Percentiles rank a stretch among this genome's conserved stretches.
Evolutionary conservation across 2,329 filamentous ascomycete species (phyloP).

Genomic region (Talaromyces sp.): DNA sequence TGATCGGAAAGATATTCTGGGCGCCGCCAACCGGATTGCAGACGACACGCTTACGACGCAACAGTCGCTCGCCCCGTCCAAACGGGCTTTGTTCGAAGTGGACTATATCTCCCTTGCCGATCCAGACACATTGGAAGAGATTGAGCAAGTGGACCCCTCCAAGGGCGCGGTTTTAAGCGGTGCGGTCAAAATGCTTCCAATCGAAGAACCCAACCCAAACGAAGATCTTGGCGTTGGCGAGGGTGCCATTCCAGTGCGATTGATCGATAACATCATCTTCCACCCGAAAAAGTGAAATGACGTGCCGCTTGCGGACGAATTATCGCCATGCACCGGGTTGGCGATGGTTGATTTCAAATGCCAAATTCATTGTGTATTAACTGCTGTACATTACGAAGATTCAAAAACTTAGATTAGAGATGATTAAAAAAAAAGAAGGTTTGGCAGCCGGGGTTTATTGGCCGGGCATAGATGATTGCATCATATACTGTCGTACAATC

Average conservation of each 20-base stretch:
- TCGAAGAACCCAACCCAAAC: conserved; percentile 63
- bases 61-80: conserved; percentile 50
- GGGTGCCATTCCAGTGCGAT: conserved; percentile 68
- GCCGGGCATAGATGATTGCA: neutral
- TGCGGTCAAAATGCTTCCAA: conserved; percentile 80
- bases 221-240: conserved; percentile 69
- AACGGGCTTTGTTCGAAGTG: conserved; percentile 70
- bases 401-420: neutral
- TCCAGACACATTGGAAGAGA: conserved; percentile 73
- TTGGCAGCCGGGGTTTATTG: neutral
- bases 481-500: neutral
- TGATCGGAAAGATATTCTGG: conserved; percentile 63
- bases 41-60: conserved; percentile 57
- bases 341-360: neutral
- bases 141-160: conserved; percentile 62
- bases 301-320: neutral
- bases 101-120: conserved; percentile 93
- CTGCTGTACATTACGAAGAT: neutral
- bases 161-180: conserved; percentile 82
- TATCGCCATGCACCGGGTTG: neutral
- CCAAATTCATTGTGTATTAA: neutral
- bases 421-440: neutral
- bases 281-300: conserved; percentile 25
- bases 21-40: conserved; percentile 60
- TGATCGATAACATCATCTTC: conserved; percentile 91